Conservation (phyloP, 75 land plant species). For the Pseudotsuga menziesii region DNA sequence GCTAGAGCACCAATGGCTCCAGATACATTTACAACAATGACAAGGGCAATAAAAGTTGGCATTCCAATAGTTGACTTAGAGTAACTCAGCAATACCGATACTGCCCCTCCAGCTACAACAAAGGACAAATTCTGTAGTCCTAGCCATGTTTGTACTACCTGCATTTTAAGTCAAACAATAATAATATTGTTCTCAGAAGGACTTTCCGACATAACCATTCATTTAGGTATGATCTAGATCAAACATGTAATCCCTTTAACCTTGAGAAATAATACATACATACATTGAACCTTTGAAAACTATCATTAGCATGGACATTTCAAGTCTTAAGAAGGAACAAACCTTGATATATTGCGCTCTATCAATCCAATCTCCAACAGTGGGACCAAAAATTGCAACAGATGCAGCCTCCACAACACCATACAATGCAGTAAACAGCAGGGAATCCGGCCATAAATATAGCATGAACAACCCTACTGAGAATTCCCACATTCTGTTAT, state of each 20-base stretch:
- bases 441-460: slow-evolving; percentile 76
- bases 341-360: slow-evolving; percentile 58
- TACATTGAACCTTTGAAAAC: background rate
- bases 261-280: background rate
- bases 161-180: background rate
- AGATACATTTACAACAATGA: slow-evolving; percentile 58
- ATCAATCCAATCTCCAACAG: slow-evolving; percentile 68
- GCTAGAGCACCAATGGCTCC: slow-evolving; percentile 84
- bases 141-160: slow-evolving; percentile 71
- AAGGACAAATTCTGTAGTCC: slow-evolving; percentile 71
- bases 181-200: background rate
- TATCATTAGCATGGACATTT: background rate
- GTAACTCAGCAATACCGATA: slow-evolving; percentile 42
- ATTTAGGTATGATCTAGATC: background rate
- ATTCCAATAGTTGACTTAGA: slow-evolving; percentile 17
- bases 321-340: background rate
- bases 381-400: slow-evolving; percentile 66
- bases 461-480: slow-evolving; percentile 93
- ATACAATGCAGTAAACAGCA: slow-evolving; percentile 75
- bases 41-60: slow-evolving; percentile 33
- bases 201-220: background rate
- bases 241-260: background rate
- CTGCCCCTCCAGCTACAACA: slow-evolving; percentile 57
- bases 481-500: slow-evolving; percentile 96
- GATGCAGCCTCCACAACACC: slow-evolving; percentile 87